Percentiles rank a stretch among this genome's conserved stretches.
These are phyloP conservation scores for Diutina ranongensis DNA, from an alignment of 1,139 yeast genomes.

Conservation along the genomic window DNA sequence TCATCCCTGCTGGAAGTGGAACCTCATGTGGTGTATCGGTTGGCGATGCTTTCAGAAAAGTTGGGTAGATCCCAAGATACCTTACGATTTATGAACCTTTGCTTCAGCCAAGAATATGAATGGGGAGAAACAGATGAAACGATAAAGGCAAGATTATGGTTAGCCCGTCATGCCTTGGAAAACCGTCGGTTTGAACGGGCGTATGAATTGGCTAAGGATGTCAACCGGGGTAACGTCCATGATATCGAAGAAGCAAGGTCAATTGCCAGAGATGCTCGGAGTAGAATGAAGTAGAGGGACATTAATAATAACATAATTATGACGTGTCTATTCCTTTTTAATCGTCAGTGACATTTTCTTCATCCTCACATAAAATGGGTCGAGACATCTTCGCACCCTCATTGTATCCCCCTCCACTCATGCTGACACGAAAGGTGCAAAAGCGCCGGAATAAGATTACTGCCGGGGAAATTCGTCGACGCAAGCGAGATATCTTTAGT, in stretches of 20 bases:
- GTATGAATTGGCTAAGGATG: conserved; percentile 59
- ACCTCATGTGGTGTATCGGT: conserved; percentile 47
- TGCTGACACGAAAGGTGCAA: conserved; percentile 6
- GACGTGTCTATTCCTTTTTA: too few species aligned
- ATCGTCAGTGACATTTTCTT: too few species aligned
- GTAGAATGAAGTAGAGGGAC: background rate
- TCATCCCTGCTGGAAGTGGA: conserved; percentile 16
- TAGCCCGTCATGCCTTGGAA: conserved; percentile 59
- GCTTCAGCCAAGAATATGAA: conserved; percentile 55
- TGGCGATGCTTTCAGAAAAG: conserved; percentile 60
- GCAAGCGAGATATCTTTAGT: conserved; percentile 21
- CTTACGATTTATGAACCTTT: conserved; percentile 55
- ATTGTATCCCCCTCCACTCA: background rate
- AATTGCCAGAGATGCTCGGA: conserved; percentile 31
- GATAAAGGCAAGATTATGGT: conserved; percentile 77
- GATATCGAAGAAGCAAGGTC: conserved; percentile 86
- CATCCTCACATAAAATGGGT: too few species aligned
- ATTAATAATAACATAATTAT: too few species aligned
- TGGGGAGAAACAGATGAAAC: conserved; percentile 71
- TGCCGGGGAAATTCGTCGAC: conserved; percentile 16
- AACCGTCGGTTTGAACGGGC: conserved; percentile 55
- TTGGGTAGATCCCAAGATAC: conserved; percentile 43
- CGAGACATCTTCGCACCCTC: too few species aligned
- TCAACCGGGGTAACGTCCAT: conserved; percentile 68
- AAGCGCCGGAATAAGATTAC: background rate